Evolutionary conservation across 441 rosid species (phyloP).

Genomic region (Erodium moschatum): DNA sequence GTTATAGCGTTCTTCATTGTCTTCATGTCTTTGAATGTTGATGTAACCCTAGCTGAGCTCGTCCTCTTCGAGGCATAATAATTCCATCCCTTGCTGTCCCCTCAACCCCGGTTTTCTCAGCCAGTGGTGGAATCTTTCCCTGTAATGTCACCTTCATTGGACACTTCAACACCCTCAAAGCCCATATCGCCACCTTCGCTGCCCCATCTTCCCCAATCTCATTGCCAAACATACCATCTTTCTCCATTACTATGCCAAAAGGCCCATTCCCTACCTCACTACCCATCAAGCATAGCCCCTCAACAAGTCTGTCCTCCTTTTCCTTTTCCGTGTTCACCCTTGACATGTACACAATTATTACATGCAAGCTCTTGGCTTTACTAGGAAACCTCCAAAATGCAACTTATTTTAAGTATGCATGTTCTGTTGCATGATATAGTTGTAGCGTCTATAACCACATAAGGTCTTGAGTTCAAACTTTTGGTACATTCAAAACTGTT

Average conservation of each 20-base stretch:
- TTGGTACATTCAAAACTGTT: no score
- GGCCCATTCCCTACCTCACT: constrained; percentile 2
- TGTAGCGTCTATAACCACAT: no score
- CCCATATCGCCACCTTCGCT: not conserved
- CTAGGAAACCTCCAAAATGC: no score
- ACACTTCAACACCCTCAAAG: not conserved
- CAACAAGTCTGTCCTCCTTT: not conserved
- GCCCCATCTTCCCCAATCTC: no score
- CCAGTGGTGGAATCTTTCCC: not conserved
- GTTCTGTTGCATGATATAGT: no score
- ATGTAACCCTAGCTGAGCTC: not conserved
- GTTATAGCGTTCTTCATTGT: not conserved
- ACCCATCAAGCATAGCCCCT: not conserved
- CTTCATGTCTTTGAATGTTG: not conserved
- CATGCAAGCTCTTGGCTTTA: no score
- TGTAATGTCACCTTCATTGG: not conserved
- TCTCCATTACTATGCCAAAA: constrained; percentile 2
- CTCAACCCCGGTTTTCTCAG: not conserved
- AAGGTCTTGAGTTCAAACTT: no score
- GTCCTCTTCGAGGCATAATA: not conserved
- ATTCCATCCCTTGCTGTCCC: constrained; percentile 6
- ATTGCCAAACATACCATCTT: not conserved
- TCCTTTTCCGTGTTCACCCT: not conserved
- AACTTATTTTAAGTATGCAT: no score
- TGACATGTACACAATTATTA: no score